A percentile compares a stretch with the other conserved stretches of the same genome.
Evolutionary conservation across 352 stramenopile genomes (phyloP).

Genomic region (Saprolegnia diclina): DNA sequence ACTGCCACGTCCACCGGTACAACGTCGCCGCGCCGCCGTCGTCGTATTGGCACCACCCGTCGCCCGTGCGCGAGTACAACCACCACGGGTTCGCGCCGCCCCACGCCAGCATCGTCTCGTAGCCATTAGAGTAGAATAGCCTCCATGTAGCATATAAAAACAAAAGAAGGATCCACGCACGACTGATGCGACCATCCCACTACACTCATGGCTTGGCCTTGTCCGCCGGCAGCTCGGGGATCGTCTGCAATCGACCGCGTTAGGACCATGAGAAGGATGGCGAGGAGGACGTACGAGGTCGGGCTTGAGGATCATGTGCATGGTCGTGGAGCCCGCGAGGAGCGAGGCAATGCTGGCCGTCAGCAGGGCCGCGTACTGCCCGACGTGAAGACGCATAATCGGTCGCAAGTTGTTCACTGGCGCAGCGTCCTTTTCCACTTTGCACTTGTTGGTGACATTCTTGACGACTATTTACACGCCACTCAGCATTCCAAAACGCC

Average conservation of each 20-base stretch:
- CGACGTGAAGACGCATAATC: constrained; percentile 63
- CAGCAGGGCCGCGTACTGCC: constrained; percentile 75
- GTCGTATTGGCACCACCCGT: constrained; percentile 1
- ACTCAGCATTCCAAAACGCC: no score
- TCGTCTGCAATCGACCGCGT: background rate
- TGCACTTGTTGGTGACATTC: background rate
- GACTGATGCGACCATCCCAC: background rate
- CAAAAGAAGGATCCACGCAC: background rate
- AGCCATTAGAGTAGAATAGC: background rate
- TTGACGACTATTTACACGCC: background rate
- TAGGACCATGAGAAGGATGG: background rate
- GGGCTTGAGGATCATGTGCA: constrained; percentile 77
- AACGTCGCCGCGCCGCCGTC: background rate
- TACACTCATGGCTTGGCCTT: background rate
- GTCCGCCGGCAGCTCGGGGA: background rate
- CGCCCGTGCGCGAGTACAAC: constrained; percentile 15
- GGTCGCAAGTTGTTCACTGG: constrained; percentile 1
- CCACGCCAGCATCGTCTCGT: background rate
- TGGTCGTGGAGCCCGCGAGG: constrained; percentile 76
- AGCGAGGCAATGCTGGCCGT: constrained; percentile 65
- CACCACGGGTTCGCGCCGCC: background rate
- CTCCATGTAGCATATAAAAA: background rate
- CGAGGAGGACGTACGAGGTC: constrained; percentile 49
- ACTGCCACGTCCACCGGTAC: background rate
- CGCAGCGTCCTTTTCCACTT: background rate